A percentile compares a stretch with the other conserved stretches of the same genome.
Evolutionary conservation across 2,329 filamentous ascomycete species (phyloP).

Genomic region (Rhynchosporium agropyri): DNA sequence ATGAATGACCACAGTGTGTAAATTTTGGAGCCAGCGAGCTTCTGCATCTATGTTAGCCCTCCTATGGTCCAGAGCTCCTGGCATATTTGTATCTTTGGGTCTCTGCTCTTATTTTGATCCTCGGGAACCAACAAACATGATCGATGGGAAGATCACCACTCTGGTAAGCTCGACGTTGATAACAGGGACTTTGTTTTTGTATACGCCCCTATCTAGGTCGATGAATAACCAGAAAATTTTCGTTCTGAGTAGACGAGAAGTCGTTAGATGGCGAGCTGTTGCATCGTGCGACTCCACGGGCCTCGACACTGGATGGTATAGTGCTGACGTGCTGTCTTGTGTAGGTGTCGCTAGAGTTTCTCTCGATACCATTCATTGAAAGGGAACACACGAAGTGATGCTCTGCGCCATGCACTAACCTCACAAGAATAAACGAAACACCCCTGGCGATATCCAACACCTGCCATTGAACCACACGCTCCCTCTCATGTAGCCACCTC

Average conservation of each 20-base stretch:
- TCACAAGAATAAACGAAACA: slow-evolving; percentile 29
- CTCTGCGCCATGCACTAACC: slow-evolving; percentile 27
- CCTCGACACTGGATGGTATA: slow-evolving; percentile 18
- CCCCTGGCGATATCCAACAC: slow-evolving; percentile 25
- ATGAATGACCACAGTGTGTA: slow-evolving; percentile 29
- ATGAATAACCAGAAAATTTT: slow-evolving; percentile 35
- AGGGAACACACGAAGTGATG: slow-evolving; percentile 34
- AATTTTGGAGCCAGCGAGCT: slow-evolving; percentile 24
- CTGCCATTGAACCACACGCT: slow-evolving; percentile 34
- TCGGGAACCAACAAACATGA: slow-evolving; percentile 36
- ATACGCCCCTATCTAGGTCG: slow-evolving; percentile 9
- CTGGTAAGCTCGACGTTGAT: slow-evolving; percentile 35
- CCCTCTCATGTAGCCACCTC: slow-evolving; percentile 28
- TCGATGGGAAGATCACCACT: slow-evolving; percentile 27
- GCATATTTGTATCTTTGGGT: slow-evolving; percentile 18
- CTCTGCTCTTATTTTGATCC: slow-evolving; percentile 11
- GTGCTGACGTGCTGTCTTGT: slow-evolving; percentile 21
- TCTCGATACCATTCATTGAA: slow-evolving; percentile 34
- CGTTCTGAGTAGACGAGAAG: slow-evolving; percentile 27
- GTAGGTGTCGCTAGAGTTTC: slow-evolving; percentile 29
- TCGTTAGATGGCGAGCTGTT: slow-evolving; percentile 20
- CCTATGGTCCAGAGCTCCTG: slow-evolving; percentile 32
- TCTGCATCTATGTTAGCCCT: slow-evolving; percentile 25
- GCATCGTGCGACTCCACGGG: slow-evolving; percentile 33
- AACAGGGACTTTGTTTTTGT: slow-evolving; percentile 27